Evolutionary conservation across 1,139 yeast species (phyloP).

Genomic region (Hyphopichia fennica): DNA sequence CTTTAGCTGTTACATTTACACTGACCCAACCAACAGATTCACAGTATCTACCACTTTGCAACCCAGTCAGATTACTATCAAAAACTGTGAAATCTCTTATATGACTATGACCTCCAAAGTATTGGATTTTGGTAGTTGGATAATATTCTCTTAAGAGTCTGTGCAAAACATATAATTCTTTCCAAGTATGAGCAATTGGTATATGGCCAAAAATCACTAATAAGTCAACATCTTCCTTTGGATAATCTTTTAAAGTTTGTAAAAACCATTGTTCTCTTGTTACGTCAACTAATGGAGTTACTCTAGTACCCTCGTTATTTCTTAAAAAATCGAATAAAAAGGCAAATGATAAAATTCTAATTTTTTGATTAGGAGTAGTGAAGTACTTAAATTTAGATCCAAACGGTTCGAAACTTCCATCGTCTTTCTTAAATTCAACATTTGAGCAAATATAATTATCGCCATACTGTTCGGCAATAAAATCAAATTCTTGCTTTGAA

Average conservation of each 20-base stretch:
- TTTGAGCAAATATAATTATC: constrained; percentile 76
- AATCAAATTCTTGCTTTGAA: constrained; percentile 63
- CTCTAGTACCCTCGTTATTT: constrained; percentile 59
- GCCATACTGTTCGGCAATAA: constrained; percentile 57
- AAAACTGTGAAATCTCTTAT: constrained; percentile 76
- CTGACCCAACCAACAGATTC: constrained; percentile 92
- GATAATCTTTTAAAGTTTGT: constrained; percentile 43
- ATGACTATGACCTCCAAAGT: constrained; percentile 95
- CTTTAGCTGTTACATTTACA: constrained; percentile 29
- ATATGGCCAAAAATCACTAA: constrained; percentile 77
- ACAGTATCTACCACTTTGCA: constrained; percentile 90
- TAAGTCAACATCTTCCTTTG: constrained; percentile 56
- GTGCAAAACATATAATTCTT: constrained; percentile 58
- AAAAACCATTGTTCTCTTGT: constrained; percentile 65
- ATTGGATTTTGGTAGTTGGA: constrained; percentile 70
- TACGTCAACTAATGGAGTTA: constrained; percentile 60
- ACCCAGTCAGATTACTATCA: constrained; percentile 68
- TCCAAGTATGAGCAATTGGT: constrained; percentile 62
- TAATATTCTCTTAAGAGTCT: constrained; percentile 52
- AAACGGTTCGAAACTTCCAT: constrained; percentile 58
- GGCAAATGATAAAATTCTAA: constrained; percentile 67
- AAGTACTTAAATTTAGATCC: constrained; percentile 70
- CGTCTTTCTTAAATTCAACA: constrained; percentile 61
- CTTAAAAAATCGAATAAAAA: constrained; percentile 77
- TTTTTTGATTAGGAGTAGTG: constrained; percentile 53